These are phyloP conservation scores for Claviceps cyperi DNA, from an alignment of 2,329 filamentous ascomycete genomes.

Conservation along the genomic window DNA sequence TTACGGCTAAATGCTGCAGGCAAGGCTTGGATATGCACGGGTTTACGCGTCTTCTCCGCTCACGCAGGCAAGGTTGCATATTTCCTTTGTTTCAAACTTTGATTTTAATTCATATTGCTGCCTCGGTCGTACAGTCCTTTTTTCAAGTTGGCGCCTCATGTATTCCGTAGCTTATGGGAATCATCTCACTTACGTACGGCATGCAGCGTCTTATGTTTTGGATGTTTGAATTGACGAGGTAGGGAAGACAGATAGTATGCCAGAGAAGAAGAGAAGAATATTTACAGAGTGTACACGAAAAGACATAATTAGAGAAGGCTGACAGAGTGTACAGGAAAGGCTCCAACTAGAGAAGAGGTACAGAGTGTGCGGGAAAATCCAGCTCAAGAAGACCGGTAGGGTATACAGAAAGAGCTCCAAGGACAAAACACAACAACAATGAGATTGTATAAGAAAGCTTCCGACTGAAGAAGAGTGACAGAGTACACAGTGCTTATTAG, in stretches of 20 bases:
- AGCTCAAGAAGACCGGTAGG: too few relatives aligned
- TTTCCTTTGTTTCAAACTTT: too few relatives aligned
- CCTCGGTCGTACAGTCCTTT: not conserved
- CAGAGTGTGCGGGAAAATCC: too few relatives aligned
- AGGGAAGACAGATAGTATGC: not conserved
- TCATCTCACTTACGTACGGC: not conserved
- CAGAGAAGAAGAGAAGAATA: not conserved
- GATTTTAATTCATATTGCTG: not conserved
- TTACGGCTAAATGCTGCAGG: not conserved
- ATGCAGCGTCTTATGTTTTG: not conserved
- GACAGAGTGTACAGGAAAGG: too few relatives aligned
- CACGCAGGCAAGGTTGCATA: not conserved
- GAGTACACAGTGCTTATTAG: too few relatives aligned
- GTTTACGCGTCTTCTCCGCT: not conserved
- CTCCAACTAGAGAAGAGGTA: too few relatives aligned
- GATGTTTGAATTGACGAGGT: not conserved
- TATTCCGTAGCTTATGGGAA: not conserved
- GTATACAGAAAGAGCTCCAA: too few relatives aligned
- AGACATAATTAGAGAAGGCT: too few relatives aligned
- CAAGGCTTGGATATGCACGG: conserved; percentile 1
- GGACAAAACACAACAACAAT: too few relatives aligned
- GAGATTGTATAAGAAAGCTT: too few relatives aligned
- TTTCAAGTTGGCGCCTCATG: not conserved
- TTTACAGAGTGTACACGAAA: not conserved
- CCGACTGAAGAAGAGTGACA: too few relatives aligned